Base-by-base conservation (phyloP, 148 eudicot genomes). In the Simmondsia chinensis region DNA sequence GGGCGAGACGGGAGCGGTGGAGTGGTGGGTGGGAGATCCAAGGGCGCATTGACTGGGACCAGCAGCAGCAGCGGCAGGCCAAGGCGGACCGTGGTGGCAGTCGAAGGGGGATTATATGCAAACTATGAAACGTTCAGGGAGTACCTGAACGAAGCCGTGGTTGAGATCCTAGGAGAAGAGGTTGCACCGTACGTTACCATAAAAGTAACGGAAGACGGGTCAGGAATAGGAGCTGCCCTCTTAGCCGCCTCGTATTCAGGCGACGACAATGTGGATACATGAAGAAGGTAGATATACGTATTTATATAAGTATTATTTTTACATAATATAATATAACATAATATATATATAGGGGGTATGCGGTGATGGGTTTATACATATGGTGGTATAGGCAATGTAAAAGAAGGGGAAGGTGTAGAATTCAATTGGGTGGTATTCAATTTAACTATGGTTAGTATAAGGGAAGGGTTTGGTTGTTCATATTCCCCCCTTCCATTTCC, bases 1-100 rank as follows among this genome's bases (percentile, higher is more conserved):
- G 95, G 95, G 1, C 75, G 97, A 18, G 97, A 85, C 34, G 95
- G 97, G 31, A 78, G 76, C 23, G 72, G 84, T 19, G 95, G 87
- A 20, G 33, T 72, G 31, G 62, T 71, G 5, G 61, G 88, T 17
- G 69, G 71, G 34, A 73, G 87, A 63, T 39, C 43, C 20, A 80
- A 71, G 64, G 65, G 55, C 4, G 49, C 48, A n/a, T n/a, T n/a
- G n/a, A n/a, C n/a, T n/a, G n/a, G n/a, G 1, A 42, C 48, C 41
- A 36, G 58, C 51, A 48, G 65, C 55, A 68, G 35, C 20, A 30
- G 22, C 14, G 30, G 40, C 33, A 66, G 57, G 64, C 37, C 61
- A 59, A 78, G 59, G 66, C 69, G 97, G 68, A 71, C 95, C 0
- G 97, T 89, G 21, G 84, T 89, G 26, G 93, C 87, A 1, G 50